Evolutionary conservation across 2,329 filamentous ascomycete species (phyloP), one percentile per base, ranked within the genome.

Genomic region (Exophiala bonariae): DNA sequence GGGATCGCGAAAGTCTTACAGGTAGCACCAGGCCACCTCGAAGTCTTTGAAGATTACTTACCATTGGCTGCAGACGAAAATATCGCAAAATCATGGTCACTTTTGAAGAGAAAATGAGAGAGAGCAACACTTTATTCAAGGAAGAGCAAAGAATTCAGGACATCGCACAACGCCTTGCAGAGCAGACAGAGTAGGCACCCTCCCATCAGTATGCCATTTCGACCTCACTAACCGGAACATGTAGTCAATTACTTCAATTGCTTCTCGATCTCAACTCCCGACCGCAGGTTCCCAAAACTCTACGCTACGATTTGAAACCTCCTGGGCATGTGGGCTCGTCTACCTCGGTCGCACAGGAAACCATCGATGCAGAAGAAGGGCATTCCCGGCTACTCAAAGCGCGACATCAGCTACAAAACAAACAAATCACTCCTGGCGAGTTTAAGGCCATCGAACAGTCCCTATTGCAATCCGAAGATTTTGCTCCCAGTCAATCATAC

Each of bases 191-290:
- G 91, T 96, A 78, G 62, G 85, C 69, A 28, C n/a, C 16, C 16
- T 32, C 31, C 6, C 34, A 9, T 20, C 13, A 16, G 13, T 22
- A 11, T 10, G 3, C 31, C 8, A 23, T 11, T 26, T 13, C 44
- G 46, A 58, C 44, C 58, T 26, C 37, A 23, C 44, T 54, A 35
- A 53, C 37, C 26, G 37, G 39, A 3, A 4, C 39, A 22, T 60
- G 36, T 60, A 96, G 91, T 67, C 90, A 91, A 66, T 73, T 97
- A 26, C 81, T 96, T 44, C 92, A 97, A 60, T 73, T 96, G 9
- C 81, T 97, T 26, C 78, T 95, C 52, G 91, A 96, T 63, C 80
- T 96, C 71, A 99, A 99, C 71, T 83, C 87, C 41, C 87, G 83
- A 34, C 76, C 85, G 16, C 87, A 93, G 64, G 83, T 97, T 35